phyloP scores from a whole-genome alignment of 2,329 filamentous ascomycete genomes.

The Ramularia collo-cygni region DNA sequence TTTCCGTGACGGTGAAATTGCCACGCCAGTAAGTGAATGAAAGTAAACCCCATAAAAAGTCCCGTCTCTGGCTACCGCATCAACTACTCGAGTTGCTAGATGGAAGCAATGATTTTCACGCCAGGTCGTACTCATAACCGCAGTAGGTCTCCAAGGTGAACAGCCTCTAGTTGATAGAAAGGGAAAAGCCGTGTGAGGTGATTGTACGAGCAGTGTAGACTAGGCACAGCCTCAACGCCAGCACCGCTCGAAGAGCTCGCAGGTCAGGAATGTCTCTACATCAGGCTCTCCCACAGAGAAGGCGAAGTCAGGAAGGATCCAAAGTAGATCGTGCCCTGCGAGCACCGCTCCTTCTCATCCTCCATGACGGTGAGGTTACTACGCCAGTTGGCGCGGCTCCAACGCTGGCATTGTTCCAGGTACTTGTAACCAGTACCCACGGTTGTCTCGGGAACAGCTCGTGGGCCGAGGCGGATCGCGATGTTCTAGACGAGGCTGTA shows the following conservation, averaged over 20 bases:
- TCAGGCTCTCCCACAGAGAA: constrained; percentile 44
- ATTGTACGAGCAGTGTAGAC: too few species aligned
- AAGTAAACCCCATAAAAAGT: too few species aligned
- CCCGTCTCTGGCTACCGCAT: too few species aligned
- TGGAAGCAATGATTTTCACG: too few species aligned
- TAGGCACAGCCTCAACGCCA: too few species aligned
- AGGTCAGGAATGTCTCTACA: too few species aligned
- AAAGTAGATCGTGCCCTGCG: constrained; percentile 44
- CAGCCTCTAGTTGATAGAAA: too few species aligned
- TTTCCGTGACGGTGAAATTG: constrained; percentile 44
- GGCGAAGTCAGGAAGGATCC: constrained; percentile 51
- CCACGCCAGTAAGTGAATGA: constrained; percentile 54
- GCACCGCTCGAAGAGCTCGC: too few species aligned
- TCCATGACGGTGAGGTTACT: constrained; percentile 47
- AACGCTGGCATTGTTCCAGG: constrained; percentile 48
- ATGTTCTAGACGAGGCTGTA: constrained; percentile 47
- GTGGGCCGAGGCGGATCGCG: constrained; percentile 46
- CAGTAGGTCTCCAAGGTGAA: too few species aligned
- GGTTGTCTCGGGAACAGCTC: constrained; percentile 46
- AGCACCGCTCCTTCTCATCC: constrained; percentile 29
- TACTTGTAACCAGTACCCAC: constrained; percentile 49
- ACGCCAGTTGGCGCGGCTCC: constrained; percentile 53
- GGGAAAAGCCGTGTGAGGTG: too few species aligned
- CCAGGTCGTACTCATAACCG: too few species aligned
- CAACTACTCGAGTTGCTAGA: too few species aligned